Percentiles rank a stretch among this genome's conserved stretches.
These are phyloP conservation scores for Pistacia integerrima DNA, from an alignment of 345 rosid genomes.

Conservation along the genomic window DNA sequence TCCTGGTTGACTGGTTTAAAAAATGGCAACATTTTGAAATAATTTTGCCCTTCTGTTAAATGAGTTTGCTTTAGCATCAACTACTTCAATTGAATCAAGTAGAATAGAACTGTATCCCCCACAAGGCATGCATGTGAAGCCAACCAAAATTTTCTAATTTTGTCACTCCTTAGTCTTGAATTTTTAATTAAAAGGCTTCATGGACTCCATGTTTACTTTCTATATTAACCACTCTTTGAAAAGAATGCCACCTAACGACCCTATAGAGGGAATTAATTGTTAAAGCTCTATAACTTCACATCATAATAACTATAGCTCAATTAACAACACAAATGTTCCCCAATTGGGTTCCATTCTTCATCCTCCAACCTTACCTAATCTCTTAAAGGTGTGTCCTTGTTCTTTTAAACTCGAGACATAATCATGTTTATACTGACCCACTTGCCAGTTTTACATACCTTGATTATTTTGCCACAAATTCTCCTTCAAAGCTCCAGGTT, in stretches of 20 bases:
- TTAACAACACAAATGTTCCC: conserved; percentile 42
- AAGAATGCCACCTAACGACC: conserved; percentile 38
- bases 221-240: conserved; percentile 16
- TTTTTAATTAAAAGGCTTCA: conserved; percentile 10
- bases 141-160: conserved; percentile 14
- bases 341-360: conserved; percentile 38
- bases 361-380: conserved; percentile 39
- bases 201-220: conserved; percentile 18
- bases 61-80: no score
- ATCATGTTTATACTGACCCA: conserved; percentile 50
- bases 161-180: conserved; percentile 7
- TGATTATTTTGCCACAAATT: conserved; percentile 29
- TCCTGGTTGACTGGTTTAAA: no score
- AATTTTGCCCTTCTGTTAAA: no score
- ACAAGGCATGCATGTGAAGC: conserved; percentile 30
- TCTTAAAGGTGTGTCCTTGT: conserved; percentile 10
- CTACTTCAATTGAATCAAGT: background rate
- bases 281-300: conserved; percentile 33
- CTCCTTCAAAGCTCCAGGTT: conserved; percentile 21
- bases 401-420: conserved; percentile 40
- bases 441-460: conserved; percentile 35
- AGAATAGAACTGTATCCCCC: background rate
- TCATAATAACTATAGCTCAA: conserved; percentile 34
- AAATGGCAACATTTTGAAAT: no score
- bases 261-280: conserved; percentile 16